Evolutionary conservation across 2,329 filamentous ascomycete species (phyloP).

Genomic region (Phialophora chinensis): DNA sequence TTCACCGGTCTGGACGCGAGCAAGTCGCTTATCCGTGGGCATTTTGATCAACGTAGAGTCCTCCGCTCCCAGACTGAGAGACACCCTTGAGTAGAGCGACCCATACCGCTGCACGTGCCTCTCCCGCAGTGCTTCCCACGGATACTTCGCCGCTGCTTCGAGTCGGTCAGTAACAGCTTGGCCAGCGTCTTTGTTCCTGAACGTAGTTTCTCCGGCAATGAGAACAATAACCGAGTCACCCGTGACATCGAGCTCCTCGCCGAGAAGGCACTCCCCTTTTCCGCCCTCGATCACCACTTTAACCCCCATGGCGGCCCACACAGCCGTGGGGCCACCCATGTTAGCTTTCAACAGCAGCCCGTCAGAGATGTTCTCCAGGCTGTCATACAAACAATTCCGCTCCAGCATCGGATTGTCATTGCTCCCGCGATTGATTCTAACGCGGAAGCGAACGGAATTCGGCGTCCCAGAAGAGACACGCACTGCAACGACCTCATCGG

Average conservation of each 20-base stretch:
- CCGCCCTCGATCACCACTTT: conserved; percentile 10
- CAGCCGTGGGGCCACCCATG: conserved; percentile 6
- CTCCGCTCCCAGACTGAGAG: neutral
- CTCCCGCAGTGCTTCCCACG: conserved; percentile 4
- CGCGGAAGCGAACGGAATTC: conserved; percentile 1
- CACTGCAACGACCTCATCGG: conserved; percentile 47
- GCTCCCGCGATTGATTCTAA: conserved; percentile 8
- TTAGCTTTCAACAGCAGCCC: conserved; percentile 7
- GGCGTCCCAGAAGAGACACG: neutral
- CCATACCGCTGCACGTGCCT: conserved; percentile 9
- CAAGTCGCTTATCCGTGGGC: conserved; percentile 32
- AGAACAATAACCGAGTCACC: conserved; percentile 6
- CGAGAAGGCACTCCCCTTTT: conserved; percentile 4
- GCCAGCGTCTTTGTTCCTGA: conserved; percentile 14
- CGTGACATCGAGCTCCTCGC: conserved; percentile 4
- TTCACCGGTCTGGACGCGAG: conserved; percentile 44
- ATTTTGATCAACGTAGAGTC: neutral
- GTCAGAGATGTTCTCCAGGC: conserved; percentile 4
- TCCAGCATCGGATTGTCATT: conserved; percentile 9
- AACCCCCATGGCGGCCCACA: conserved; percentile 7
- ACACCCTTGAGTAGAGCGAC: conserved; percentile 7
- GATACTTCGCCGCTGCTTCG: conserved; percentile 11
- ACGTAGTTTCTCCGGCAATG: conserved; percentile 14
- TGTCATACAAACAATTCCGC: conserved; percentile 5
- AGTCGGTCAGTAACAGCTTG: conserved; percentile 12